Evolutionary conservation across 164 flowering plant species (phyloP).

Genomic region (Kingdonia uniflora): DNA sequence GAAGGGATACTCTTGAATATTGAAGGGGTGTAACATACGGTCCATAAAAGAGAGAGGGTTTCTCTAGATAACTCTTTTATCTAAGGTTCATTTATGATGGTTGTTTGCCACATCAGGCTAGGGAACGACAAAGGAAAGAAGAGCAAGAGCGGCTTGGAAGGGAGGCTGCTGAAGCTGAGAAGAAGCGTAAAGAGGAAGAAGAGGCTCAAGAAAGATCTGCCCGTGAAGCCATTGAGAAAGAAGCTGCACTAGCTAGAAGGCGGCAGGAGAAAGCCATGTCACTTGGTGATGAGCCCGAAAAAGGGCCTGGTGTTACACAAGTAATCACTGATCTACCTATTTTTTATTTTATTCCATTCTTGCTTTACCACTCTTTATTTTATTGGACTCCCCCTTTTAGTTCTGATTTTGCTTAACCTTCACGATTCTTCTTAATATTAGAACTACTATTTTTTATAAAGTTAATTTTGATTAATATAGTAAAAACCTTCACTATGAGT

Average conservation of each 20-base stretch:
- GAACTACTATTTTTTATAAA: no score
- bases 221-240: slow-evolving; percentile 86
- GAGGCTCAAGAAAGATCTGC: slow-evolving; percentile 81
- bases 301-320: slow-evolving; percentile 85
- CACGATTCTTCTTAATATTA: no score
- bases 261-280: slow-evolving; percentile 76
- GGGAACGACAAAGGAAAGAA: slow-evolving; percentile 84
- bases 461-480: no score
- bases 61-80: not conserved
- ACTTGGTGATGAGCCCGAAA: slow-evolving; percentile 86
- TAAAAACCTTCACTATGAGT: no score
- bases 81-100: not conserved
- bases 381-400: no score
- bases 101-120: slow-evolving; percentile 40
- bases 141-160: slow-evolving; percentile 78
- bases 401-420: no score
- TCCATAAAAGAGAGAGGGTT: no score
- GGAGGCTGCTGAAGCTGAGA: slow-evolving; percentile 96
- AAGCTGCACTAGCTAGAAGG: slow-evolving; percentile 65
- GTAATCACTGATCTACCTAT: slow-evolving; percentile 25
- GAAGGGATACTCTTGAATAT: no score
- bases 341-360: not conserved
- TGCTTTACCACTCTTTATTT: no score
- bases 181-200: slow-evolving; percentile 79
- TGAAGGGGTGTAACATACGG: no score